Evolutionary conservation across 805 yeast species (phyloP).

Genomic region (Saccharomycopsis sp.): DNA sequence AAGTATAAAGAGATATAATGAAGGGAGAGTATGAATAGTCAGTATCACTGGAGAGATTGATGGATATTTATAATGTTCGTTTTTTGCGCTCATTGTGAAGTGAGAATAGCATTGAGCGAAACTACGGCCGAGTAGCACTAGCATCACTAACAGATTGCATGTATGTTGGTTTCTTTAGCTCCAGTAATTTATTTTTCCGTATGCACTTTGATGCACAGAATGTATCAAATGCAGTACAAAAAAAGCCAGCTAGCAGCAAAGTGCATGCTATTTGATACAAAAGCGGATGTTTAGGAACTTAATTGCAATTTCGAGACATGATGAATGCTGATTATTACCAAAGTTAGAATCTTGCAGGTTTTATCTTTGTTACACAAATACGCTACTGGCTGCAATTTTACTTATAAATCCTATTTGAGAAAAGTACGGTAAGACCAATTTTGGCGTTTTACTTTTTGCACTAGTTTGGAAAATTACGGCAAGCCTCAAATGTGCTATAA

Average conservation of each 20-base stretch:
- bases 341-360: too few species aligned
- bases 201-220: background rate
- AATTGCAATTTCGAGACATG: too few species aligned
- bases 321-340: background rate
- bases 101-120: background rate
- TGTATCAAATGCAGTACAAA: background rate
- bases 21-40: background rate
- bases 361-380: too few species aligned
- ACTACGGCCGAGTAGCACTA: background rate
- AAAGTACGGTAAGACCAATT: too few species aligned
- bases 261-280: too few species aligned
- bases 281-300: too few species aligned
- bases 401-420: too few species aligned
- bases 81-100: background rate
- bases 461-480: too few species aligned
- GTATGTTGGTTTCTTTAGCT: background rate
- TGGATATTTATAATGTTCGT: background rate
- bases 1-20: background rate
- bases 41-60: background rate
- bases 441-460: too few species aligned
- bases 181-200: too few species aligned
- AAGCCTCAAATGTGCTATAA: too few species aligned
- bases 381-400: too few species aligned
- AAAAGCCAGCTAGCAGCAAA: background rate
- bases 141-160: background rate